These are phyloP conservation scores for Colletotrichum sidae DNA, from an alignment of 2,329 filamentous ascomycete species.

Conservation along the genomic window DNA sequence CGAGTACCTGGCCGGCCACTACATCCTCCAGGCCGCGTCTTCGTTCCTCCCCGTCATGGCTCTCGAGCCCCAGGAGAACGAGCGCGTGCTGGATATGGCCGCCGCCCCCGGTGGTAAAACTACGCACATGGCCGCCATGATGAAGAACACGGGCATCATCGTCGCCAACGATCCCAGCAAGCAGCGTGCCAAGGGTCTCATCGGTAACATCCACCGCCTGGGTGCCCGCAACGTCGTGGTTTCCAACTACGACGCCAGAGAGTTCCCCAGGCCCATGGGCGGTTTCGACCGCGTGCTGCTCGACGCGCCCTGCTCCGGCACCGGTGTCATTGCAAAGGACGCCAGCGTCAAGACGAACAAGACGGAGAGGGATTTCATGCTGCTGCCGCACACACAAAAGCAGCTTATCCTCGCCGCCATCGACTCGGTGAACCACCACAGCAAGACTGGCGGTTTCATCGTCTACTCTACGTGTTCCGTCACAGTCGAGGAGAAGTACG, in stretches of 20 bases:
- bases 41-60: constrained; percentile 99
- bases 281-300: constrained; percentile 96
- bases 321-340: constrained; percentile 97
- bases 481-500: constrained; percentile 81
- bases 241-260: constrained; percentile 93
- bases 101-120: constrained; percentile 96
- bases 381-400: constrained; percentile 93
- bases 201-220: constrained; percentile 96
- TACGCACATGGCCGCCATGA: constrained; percentile 94
- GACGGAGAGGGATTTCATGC: constrained; percentile 92
- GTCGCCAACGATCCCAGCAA: constrained; percentile 98
- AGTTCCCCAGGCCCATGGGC: constrained; percentile 94
- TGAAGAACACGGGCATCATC: constrained; percentile 96
- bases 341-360: constrained; percentile 98
- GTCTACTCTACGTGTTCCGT: constrained; percentile 98
- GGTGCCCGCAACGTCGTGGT: constrained; percentile 90
- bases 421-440: constrained; percentile 91
- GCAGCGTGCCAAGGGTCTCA: constrained; percentile 92
- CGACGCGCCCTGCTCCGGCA: constrained; percentile 77
- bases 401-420: constrained; percentile 93
- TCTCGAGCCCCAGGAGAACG: constrained; percentile 89
- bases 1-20: constrained; percentile 96
- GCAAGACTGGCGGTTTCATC: constrained; percentile 93
- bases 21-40: constrained; percentile 96
- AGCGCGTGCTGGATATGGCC: constrained; percentile 90